Evolutionary conservation across 2,329 filamentous ascomycete genomes (phyloP).

Genomic region (Lasiodiplodia theobromae): DNA sequence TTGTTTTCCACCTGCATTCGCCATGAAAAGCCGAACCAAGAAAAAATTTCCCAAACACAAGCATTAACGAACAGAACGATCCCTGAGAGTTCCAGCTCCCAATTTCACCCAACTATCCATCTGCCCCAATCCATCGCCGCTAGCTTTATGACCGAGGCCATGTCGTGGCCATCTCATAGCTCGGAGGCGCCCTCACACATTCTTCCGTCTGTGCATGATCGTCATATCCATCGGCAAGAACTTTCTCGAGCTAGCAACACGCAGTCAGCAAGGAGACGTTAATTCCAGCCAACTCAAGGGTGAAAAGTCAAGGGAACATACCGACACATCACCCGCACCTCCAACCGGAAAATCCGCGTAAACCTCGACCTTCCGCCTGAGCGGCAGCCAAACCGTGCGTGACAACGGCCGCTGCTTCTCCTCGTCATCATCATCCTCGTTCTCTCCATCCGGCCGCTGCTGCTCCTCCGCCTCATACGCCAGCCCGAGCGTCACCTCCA

Average conservation of each 20-base stretch:
- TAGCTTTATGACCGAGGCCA: neutral
- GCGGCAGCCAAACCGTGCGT: slow-evolving; percentile 16
- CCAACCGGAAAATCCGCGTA: slow-evolving; percentile 11
- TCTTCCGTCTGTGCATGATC: neutral
- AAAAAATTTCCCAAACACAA: neutral
- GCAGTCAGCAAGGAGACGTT: neutral
- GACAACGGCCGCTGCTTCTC: too few species aligned
- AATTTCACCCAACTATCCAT: too few species aligned
- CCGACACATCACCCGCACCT: neutral
- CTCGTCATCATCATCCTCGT: neutral
- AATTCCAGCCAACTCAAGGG: neutral
- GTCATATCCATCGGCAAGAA: neutral
- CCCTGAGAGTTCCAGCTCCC: neutral
- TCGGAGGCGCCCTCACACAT: neutral
- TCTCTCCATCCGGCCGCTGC: neutral
- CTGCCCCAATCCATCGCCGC: neutral
- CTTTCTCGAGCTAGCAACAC: neutral
- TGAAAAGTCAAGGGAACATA: neutral
- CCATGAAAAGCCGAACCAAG: neutral
- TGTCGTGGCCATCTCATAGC: slow-evolving; percentile 1
- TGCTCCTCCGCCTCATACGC: slow-evolving; percentile 1
- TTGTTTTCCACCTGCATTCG: neutral
- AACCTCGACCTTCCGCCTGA: neutral
- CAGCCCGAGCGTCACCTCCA: slow-evolving; percentile 21
- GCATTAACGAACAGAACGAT: neutral